phyloP scores from a whole-genome alignment of 345 rosid species.

The Camelina neglecta region DNA sequence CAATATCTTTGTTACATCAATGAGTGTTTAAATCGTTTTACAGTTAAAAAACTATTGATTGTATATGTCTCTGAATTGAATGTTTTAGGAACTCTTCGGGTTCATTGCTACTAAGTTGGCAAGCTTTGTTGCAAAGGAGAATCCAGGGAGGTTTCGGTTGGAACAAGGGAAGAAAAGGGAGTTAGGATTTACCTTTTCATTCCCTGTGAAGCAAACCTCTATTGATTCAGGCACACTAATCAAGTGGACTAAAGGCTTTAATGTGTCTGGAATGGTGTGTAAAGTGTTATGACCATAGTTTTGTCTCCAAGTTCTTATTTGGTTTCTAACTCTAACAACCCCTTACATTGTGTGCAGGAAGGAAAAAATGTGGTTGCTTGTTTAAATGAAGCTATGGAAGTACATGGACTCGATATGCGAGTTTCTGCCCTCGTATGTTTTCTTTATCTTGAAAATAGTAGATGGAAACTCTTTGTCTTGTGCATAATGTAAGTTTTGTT shows the following conservation, averaged over 20 bases:
- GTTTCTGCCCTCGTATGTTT: conserved; percentile 78
- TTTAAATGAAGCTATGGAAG: conserved; percentile 81
- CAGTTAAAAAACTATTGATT: not conserved
- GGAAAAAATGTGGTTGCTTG: conserved; percentile 83
- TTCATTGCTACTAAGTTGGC: conserved; percentile 73
- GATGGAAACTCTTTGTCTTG: conserved; percentile 17
- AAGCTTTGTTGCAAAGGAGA: conserved; percentile 58
- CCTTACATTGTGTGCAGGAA: conserved; percentile 48
- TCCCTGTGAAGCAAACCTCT: conserved; percentile 80
- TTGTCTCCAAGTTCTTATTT: not conserved
- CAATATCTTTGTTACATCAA: not conserved
- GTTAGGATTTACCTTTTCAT: conserved; percentile 87
- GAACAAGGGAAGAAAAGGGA: conserved; percentile 69
- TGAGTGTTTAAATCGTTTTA: not conserved
- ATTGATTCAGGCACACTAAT: conserved; percentile 78
- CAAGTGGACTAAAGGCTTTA: conserved; percentile 89
- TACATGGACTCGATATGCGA: conserved; percentile 66
- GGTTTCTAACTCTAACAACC: not conserved
- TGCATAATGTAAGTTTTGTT: conserved; percentile 1
- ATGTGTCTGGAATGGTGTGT: conserved; percentile 81
- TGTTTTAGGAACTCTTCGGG: conserved; percentile 69
- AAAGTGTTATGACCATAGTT: not conserved
- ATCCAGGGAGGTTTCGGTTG: conserved; percentile 54
- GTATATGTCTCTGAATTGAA: not conserved
- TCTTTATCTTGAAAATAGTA: not conserved